phyloP scores from a whole-genome alignment of 1,284 basidiomycete genomes.

The Waitea zeae region DNA sequence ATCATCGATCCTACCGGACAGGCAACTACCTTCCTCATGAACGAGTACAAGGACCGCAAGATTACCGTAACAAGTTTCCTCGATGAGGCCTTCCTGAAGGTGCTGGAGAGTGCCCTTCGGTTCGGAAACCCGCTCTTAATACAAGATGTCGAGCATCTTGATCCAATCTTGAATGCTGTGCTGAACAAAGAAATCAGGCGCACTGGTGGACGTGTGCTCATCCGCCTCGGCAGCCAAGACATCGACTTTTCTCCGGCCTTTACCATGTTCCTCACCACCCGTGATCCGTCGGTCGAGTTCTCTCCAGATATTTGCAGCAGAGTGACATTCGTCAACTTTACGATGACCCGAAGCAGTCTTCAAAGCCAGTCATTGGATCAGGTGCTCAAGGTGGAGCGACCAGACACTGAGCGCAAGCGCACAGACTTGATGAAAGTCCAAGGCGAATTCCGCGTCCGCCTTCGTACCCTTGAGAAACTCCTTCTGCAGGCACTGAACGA shows the following conservation, averaged over 20 bases:
- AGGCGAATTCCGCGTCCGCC: conserved; percentile 89
- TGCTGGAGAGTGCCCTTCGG: conserved; percentile 94
- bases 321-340: conserved; percentile 99
- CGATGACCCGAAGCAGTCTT: conserved; percentile 95
- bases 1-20: conserved; percentile 99
- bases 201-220: conserved; percentile 93
- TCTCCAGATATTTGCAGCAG: conserved; percentile 97
- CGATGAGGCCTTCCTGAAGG: conserved; percentile 97
- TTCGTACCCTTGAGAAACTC: conserved; percentile 86
- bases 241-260: conserved; percentile 99
- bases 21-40: conserved; percentile 85
- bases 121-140: conserved; percentile 97
- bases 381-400: conserved; percentile 91
- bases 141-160: conserved; percentile 95
- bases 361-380: conserved; percentile 97
- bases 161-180: conserved; percentile 96
- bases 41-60: conserved; percentile 92
- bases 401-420: conserved; percentile 92
- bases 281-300: conserved; percentile 95
- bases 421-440: conserved; percentile 99
- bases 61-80: conserved; percentile 98
- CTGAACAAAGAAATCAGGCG: conserved; percentile 93
- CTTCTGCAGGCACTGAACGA: conserved; percentile 94
- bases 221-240: conserved; percentile 95
- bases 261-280: conserved; percentile 96